These are phyloP conservation scores for Mycosphaerelloides madeirae DNA, from an alignment of 2,329 filamentous ascomycete species.

Conservation along the genomic window DNA sequence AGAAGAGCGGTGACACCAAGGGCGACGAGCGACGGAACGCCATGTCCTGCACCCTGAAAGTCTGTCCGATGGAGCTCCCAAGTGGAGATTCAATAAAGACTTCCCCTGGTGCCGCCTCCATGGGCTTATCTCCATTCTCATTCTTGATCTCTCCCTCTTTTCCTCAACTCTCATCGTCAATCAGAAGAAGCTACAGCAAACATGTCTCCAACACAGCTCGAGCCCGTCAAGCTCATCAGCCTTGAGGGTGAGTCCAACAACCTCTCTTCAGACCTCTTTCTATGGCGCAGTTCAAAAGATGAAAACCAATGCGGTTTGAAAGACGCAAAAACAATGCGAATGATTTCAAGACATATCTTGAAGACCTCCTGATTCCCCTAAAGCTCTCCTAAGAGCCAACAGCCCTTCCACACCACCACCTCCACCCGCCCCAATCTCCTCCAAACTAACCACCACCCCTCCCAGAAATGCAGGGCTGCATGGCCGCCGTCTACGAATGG, in stretches of 20 bases:
- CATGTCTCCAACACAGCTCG: constrained; percentile 24
- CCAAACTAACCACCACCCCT: not conserved
- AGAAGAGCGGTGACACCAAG: constrained; percentile 7
- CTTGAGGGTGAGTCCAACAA: constrained; percentile 33
- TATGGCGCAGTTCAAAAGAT: too few relatives aligned
- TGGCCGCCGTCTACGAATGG: constrained; percentile 54
- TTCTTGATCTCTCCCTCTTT: too few relatives aligned
- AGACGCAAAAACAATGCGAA: constrained; percentile 1
- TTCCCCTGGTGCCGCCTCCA: too few relatives aligned
- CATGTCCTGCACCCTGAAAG: constrained; percentile 6
- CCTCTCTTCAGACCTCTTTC: not conserved
- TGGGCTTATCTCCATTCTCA: too few relatives aligned
- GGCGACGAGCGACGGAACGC: not conserved
- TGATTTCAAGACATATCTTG: constrained; percentile 7
- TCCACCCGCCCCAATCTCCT: not conserved
- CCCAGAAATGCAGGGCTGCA: constrained; percentile 37
- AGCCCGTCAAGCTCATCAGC: constrained; percentile 32
- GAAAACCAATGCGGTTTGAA: constrained; percentile 6
- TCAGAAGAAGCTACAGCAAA: not conserved
- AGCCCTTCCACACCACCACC: not conserved
- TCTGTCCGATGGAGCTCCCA: not conserved
- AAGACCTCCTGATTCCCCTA: constrained; percentile 9
- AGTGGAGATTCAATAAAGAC: too few relatives aligned
- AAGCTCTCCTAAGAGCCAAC: not conserved
- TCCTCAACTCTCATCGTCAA: not conserved